phyloP scores from a whole-genome alignment of 306 rosid genomes.

The Adenanthera pavonina region DNA sequence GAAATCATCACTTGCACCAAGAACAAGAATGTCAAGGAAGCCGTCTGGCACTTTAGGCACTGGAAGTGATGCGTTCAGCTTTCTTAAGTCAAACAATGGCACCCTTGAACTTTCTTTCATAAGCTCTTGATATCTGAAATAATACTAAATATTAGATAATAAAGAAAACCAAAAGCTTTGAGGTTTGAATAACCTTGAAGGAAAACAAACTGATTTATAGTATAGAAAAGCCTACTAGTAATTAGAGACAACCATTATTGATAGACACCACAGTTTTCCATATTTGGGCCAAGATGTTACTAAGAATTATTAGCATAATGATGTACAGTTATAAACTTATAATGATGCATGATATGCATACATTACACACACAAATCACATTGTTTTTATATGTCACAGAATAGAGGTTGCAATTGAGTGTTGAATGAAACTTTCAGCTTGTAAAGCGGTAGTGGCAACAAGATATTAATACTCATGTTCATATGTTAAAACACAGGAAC shows the following conservation, averaged over 20 bases:
- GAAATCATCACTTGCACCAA: slow-evolving; percentile 86
- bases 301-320: slow-evolving; percentile 5
- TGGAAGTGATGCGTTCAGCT: slow-evolving; percentile 89
- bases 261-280: slow-evolving; percentile 14
- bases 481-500: slow-evolving; percentile 7
- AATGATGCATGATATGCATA: neutral
- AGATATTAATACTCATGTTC: slow-evolving; percentile 17
- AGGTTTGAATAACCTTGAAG: slow-evolving; percentile 18
- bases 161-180: slow-evolving; percentile 13
- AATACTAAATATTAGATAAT: neutral
- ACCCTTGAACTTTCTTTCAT: slow-evolving; percentile 95
- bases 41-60: slow-evolving; percentile 66
- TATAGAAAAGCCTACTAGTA: neutral
- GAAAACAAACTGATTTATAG: neutral
- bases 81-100: slow-evolving; percentile 88
- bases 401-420: neutral
- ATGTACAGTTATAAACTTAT: neutral
- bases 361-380: neutral
- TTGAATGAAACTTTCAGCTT: neutral
- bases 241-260: slow-evolving; percentile 11
- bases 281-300: neutral
- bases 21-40: slow-evolving; percentile 65
- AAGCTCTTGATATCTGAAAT: slow-evolving; percentile 78
- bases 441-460: slow-evolving; percentile 7
- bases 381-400: neutral